Evolutionary conservation across 2,329 filamentous ascomycete species (phyloP).

Genomic region (Aspergillus ibericus): DNA sequence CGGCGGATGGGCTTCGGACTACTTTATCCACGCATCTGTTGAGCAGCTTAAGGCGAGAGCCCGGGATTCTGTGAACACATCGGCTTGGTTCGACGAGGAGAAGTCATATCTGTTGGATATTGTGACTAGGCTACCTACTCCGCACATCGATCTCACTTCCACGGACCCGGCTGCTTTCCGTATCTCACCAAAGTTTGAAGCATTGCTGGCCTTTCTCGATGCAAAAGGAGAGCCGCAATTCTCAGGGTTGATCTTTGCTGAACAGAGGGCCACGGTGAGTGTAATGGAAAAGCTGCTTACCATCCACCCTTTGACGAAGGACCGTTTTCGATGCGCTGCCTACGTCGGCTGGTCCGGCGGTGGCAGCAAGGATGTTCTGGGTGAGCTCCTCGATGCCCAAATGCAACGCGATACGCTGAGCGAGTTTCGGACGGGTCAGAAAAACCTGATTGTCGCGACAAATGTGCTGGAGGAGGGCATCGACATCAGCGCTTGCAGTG

Average conservation of each 20-base stretch:
- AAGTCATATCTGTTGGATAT: constrained; percentile 53
- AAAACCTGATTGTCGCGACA: constrained; percentile 60
- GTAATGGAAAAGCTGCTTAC: constrained; percentile 61
- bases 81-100: constrained; percentile 54
- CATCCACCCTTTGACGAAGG: constrained; percentile 49
- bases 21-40: constrained; percentile 59
- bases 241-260: constrained; percentile 65
- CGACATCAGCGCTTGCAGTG: constrained; percentile 62
- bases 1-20: constrained; percentile 68
- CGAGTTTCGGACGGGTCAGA: constrained; percentile 54
- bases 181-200: constrained; percentile 59
- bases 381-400: constrained; percentile 49
- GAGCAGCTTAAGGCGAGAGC: constrained; percentile 30
- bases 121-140: constrained; percentile 24
- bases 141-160: constrained; percentile 17
- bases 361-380: constrained; percentile 47
- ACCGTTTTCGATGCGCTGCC: constrained; percentile 45
- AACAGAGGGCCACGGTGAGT: constrained; percentile 61
- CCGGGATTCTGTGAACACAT: constrained; percentile 32
- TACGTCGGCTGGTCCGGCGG: constrained; percentile 51
- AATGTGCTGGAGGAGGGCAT: constrained; percentile 63
- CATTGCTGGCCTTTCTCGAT: constrained; percentile 56
- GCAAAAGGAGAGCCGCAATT: constrained; percentile 49
- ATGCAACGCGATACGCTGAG: constrained; percentile 54
- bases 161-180: constrained; percentile 8